Base-by-base conservation (phyloP, 805 yeast genomes). In the Candida boidinii region DNA sequence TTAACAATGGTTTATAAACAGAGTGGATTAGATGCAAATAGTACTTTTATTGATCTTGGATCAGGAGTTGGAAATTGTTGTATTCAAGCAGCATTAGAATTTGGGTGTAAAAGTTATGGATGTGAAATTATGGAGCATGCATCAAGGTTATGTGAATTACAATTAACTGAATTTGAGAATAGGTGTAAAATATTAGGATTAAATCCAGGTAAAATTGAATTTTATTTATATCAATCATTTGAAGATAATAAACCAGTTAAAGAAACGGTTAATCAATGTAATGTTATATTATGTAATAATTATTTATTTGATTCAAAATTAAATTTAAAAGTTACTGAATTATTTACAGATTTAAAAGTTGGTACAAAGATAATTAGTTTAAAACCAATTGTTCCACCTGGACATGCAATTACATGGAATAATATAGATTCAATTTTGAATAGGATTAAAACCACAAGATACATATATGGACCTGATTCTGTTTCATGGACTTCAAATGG, bases 31-130 rank as follows among this genome's bases (percentile, higher is more conserved):
- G 54, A 60, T 23, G 64, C 73, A 2, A 56, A 54, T 2, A 69
- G 73, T 28, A 70, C 64, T n/a, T 87, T 86, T 47, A 75, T 88
- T 40, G 96, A 88, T 56, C 62, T 88, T 17, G 96, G 96, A 0
- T 85, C 95, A 0, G 96, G 96, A 12, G 96, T 88, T 12, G 96
- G 96, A 0, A 88, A 88, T 50, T 85, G 95, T 37, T 79, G 82
- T 0, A 68, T 87, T 26, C 96, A 87, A 53, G 94, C 95, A 0
- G 86, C 95, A 0, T 54, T 88, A 23, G 95, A 87, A 46, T 76
- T 73, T 51, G 95, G 95, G 2, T 81, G 87, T 39, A 66, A 66
- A 33, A 79, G 94, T 53, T 85, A 83, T 48, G 96, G 96, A 1
- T 84, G 90, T 55, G 96, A 88, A 51, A 71, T 88, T 30, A 87